Conservation (phyloP, 2,329 filamentous ascomycete species). For the Paraphaeosphaeria minitans region DNA sequence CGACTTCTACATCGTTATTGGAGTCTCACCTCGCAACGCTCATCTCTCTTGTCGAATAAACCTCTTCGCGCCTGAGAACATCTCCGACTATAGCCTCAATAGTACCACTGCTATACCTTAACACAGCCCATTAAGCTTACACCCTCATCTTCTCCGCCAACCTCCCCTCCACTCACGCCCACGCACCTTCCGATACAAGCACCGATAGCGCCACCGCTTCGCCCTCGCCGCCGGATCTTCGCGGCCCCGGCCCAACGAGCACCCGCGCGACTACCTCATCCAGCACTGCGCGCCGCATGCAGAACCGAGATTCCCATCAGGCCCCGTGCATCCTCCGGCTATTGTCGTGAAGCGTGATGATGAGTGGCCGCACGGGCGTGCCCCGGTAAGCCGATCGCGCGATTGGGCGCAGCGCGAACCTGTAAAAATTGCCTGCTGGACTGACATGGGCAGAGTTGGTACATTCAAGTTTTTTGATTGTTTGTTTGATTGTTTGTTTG, state of each 20-base stretch:
- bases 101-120: not conserved
- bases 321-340: not conserved
- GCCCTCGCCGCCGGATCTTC: slow-evolving; percentile 2
- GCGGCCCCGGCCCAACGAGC: not conserved
- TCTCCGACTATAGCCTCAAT: not conserved
- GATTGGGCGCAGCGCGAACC: not conserved
- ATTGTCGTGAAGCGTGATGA: not conserved
- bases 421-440: not conserved
- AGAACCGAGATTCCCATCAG: slow-evolving; percentile 1
- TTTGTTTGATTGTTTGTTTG: too few relatives aligned
- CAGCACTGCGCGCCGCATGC: not conserved
- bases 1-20: not conserved
- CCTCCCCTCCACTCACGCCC: not conserved
- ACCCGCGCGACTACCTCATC: not conserved
- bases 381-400: not conserved
- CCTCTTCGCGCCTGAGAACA: not conserved
- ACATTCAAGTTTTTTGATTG: not conserved
- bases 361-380: not conserved
- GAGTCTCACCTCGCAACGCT: not conserved
- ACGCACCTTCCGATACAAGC: not conserved
- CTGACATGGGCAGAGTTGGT: not conserved
- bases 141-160: not conserved
- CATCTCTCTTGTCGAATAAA: slow-evolving; percentile 7
- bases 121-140: not conserved
- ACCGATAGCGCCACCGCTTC: not conserved